These are phyloP conservation scores for Malus fusca DNA, from an alignment of 306 rosid species.

Conservation along the genomic window DNA sequence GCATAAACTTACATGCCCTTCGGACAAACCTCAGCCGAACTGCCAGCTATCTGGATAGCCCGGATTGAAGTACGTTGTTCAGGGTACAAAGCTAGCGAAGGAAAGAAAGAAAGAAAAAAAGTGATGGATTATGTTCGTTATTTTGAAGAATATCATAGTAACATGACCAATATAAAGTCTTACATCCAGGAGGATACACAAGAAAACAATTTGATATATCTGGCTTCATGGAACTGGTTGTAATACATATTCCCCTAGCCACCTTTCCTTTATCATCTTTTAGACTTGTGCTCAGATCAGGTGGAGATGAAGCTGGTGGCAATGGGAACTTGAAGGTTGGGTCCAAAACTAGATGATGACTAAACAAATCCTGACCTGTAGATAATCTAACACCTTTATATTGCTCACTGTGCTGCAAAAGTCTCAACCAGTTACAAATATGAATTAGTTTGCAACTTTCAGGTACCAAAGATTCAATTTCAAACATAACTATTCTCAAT, in stretches of 20 bases:
- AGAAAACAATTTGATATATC: slow-evolving; percentile 51
- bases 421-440: slow-evolving; percentile 18
- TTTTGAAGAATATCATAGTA: slow-evolving; percentile 4
- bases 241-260: slow-evolving; percentile 89
- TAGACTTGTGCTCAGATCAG: slow-evolving; percentile 28
- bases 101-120: slow-evolving; percentile 8
- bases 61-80: slow-evolving; percentile 66
- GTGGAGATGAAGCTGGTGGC: slow-evolving; percentile 29
- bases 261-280: slow-evolving; percentile 48
- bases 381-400: slow-evolving; percentile 81
- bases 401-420: slow-evolving; percentile 46
- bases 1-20: slow-evolving; percentile 55
- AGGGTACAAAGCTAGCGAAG: slow-evolving; percentile 54
- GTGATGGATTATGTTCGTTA: not conserved
- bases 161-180: slow-evolving; percentile 19
- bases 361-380: slow-evolving; percentile 74
- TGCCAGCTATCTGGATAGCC: slow-evolving; percentile 71
- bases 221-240: slow-evolving; percentile 56
- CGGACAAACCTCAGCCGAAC: slow-evolving; percentile 54
- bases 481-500: slow-evolving; percentile 6
- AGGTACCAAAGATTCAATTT: not conserved
- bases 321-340: slow-evolving; percentile 53
- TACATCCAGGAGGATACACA: slow-evolving; percentile 87
- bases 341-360: slow-evolving; percentile 65
- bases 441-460: slow-evolving; percentile 15